Evolutionary conservation across 2,329 filamentous ascomycete species (phyloP).

Genomic region (Aspergillus japonicus): DNA sequence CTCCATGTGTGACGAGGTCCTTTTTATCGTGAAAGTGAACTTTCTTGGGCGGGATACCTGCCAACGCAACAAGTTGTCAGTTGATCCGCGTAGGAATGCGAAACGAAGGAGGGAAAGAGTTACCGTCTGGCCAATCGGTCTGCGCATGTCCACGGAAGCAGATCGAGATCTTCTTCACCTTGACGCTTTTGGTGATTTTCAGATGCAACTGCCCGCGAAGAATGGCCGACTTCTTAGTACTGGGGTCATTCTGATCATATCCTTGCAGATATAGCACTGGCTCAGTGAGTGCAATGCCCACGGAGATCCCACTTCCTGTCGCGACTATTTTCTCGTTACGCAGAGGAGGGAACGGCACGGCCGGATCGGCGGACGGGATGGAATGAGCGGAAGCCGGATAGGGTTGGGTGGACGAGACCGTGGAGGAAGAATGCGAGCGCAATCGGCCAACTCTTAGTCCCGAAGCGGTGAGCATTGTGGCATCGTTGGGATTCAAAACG

Average conservation of each 20-base stretch:
- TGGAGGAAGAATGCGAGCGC: constrained; percentile 31
- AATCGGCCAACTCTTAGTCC: constrained; percentile 23
- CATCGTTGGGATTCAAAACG: constrained; percentile 33
- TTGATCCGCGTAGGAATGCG: constrained; percentile 2
- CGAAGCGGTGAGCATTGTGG: constrained; percentile 30
- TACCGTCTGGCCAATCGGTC: constrained; percentile 93
- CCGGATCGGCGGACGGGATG: constrained; percentile 26
- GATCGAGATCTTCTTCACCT: constrained; percentile 86
- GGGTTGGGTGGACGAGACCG: constrained; percentile 24
- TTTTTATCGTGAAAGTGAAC: constrained; percentile 80
- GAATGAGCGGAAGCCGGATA: constrained; percentile 21
- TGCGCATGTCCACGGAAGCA: constrained; percentile 81
- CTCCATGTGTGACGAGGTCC: constrained; percentile 78
- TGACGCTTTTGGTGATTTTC: constrained; percentile 81
- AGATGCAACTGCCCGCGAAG: constrained; percentile 80
- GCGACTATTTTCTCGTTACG: constrained; percentile 50
- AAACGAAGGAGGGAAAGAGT: not conserved
- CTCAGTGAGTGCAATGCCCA: constrained; percentile 49
- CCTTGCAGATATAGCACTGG: constrained; percentile 51
- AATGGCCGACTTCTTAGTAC: constrained; percentile 71
- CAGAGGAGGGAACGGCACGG: constrained; percentile 34
- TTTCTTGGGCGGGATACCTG: constrained; percentile 82
- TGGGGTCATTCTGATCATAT: constrained; percentile 49
- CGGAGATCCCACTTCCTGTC: constrained; percentile 49
- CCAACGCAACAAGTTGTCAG: not conserved